phyloP scores from a whole-genome alignment of 2,329 filamentous ascomycete species.

The Cryphonectria japonica region DNA sequence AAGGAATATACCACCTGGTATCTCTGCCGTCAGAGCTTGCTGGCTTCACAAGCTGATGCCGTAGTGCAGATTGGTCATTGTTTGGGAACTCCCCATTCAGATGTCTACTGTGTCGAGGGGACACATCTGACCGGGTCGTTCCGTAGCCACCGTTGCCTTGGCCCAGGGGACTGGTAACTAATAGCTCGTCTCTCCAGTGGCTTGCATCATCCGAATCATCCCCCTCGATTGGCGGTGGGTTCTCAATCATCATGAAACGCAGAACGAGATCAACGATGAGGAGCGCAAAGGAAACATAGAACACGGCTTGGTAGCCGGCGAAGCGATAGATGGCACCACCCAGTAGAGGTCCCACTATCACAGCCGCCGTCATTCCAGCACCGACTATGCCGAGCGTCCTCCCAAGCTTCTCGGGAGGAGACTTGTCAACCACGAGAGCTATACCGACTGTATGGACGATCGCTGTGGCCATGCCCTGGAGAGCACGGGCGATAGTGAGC shows the following conservation, averaged over 20 bases:
- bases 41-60: background rate
- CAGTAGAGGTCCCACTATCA: conserved; percentile 21
- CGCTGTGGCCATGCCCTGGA: conserved; percentile 21
- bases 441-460: conserved; percentile 25
- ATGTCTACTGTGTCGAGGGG: background rate
- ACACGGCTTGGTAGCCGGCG: conserved; percentile 24
- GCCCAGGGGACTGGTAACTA: background rate
- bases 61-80: background rate
- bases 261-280: conserved; percentile 21
- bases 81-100: background rate
- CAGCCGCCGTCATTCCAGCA: conserved; percentile 21
- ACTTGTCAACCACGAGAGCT: conserved; percentile 27
- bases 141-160: conserved; percentile 1
- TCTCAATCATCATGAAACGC: conserved; percentile 26
- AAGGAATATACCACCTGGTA: background rate
- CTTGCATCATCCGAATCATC: background rate
- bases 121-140: background rate
- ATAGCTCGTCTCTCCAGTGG: background rate
- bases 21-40: background rate
- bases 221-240: background rate
- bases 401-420: conserved; percentile 20
- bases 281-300: conserved; percentile 20
- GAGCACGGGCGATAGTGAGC: conserved; percentile 20
- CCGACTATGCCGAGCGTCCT: conserved; percentile 23
- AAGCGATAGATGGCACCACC: conserved; percentile 23